Evolutionary conservation across 768 basidiomycete species (phyloP).

Genomic region (Suillus paluster): DNA sequence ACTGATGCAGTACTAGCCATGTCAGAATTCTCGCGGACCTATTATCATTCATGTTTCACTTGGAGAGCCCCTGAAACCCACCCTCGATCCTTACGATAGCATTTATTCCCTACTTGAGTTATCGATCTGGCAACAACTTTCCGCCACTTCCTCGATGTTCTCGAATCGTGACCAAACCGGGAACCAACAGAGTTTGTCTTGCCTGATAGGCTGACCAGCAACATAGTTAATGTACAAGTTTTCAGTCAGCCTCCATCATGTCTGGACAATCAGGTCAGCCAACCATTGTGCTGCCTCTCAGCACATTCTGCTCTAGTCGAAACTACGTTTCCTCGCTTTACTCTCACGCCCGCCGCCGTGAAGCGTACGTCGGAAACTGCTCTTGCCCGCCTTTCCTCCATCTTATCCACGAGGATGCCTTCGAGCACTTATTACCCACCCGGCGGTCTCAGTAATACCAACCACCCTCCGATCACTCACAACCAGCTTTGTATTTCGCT

Average conservation of each 20-base stretch:
- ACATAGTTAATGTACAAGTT: neutral
- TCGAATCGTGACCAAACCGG: neutral
- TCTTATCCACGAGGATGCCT: neutral
- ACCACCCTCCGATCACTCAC: constrained; percentile 14
- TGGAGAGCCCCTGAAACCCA: no score
- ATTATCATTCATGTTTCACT: neutral
- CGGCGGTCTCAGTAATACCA: constrained; percentile 14
- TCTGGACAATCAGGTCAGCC: neutral
- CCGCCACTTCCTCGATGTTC: neutral
- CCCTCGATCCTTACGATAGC: no score
- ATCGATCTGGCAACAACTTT: neutral
- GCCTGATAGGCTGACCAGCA: neutral
- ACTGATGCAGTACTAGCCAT: neutral
- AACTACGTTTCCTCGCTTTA: neutral
- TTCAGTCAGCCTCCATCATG: constrained; percentile 2
- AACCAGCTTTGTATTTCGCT: constrained; percentile 25
- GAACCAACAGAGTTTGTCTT: neutral
- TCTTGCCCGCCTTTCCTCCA: constrained; percentile 3
- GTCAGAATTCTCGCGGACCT: neutral
- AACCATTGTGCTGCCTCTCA: neutral
- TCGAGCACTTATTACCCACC: constrained; percentile 18
- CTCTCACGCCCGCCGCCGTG: neutral
- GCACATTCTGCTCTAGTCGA: neutral
- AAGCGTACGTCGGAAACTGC: neutral
- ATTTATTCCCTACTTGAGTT: neutral